A percentile compares a stretch with the other conserved stretches of the same genome.
Evolutionary conservation across 1,284 basidiomycete genomes (phyloP).

Genomic region (Microstroma glucosiphilum): DNA sequence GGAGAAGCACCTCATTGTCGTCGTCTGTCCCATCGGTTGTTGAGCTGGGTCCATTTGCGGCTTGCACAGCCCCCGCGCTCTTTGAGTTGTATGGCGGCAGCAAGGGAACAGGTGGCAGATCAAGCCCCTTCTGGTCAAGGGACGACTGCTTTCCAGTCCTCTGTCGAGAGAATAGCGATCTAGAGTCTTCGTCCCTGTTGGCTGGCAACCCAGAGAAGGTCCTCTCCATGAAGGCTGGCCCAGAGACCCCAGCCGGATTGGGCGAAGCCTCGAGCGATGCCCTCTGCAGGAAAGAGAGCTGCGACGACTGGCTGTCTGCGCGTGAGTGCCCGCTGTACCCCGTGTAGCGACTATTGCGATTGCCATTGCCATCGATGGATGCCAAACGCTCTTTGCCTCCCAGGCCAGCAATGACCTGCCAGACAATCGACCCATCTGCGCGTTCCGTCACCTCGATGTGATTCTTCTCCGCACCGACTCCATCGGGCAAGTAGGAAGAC

Average conservation of each 20-base stretch:
- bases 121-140: constrained; percentile 9
- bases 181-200: constrained; percentile 24
- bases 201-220: constrained; percentile 21
- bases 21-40: not conserved
- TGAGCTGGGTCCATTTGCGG: not conserved
- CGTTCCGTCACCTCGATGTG: constrained; percentile 45
- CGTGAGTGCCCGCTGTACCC: constrained; percentile 17
- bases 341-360: constrained; percentile 25
- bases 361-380: constrained; percentile 24
- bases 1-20: not conserved
- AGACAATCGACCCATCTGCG: constrained; percentile 39
- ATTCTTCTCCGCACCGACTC: constrained; percentile 8
- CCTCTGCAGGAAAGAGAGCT: constrained; percentile 13
- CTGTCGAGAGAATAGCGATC: constrained; percentile 29
- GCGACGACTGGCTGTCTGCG: constrained; percentile 12
- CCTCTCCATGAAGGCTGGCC: not conserved
- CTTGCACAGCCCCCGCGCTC: not conserved
- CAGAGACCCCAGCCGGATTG: not conserved
- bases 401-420: constrained; percentile 42
- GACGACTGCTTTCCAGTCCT: constrained; percentile 17
- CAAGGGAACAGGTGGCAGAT: constrained; percentile 14
- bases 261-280: not conserved
- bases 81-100: constrained; percentile 2
- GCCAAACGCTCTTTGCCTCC: constrained; percentile 3
- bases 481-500: constrained; percentile 10